phyloP scores from a whole-genome alignment of 768 basidiomycete genomes.

The Leccinum boreale region DNA sequence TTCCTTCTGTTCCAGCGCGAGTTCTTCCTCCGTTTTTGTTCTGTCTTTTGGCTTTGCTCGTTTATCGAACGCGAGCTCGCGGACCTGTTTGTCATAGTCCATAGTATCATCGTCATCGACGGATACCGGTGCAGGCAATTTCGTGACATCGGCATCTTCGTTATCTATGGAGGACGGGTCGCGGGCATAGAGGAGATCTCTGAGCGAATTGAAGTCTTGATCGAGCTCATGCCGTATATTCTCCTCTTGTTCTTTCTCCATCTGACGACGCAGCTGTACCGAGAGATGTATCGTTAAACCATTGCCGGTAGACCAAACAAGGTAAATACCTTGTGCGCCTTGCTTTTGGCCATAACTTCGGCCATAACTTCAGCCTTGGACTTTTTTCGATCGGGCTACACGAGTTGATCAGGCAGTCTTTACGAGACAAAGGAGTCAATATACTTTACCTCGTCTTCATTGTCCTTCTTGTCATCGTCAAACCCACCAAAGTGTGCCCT shows the following conservation, averaged over 20 bases:
- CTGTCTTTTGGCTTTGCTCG: slow-evolving; percentile 92
- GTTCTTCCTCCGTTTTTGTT: slow-evolving; percentile 94
- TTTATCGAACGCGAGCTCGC: slow-evolving; percentile 89
- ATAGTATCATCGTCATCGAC: slow-evolving; percentile 33
- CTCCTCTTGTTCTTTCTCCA: slow-evolving; percentile 82
- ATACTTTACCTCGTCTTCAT: slow-evolving; percentile 46
- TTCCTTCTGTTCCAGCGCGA: slow-evolving; percentile 85
- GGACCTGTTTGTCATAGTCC: slow-evolving; percentile 90
- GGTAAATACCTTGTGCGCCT: slow-evolving; percentile 77
- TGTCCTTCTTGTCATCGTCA: slow-evolving; percentile 58
- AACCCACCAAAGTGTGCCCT: slow-evolving; percentile 86
- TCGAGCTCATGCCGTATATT: slow-evolving; percentile 86
- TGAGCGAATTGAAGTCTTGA: slow-evolving; percentile 78
- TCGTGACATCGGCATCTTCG: slow-evolving; percentile 23
- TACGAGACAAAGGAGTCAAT: not conserved
- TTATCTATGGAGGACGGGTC: slow-evolving; percentile 44
- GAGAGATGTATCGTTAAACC: not conserved
- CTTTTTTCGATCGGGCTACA: slow-evolving; percentile 79
- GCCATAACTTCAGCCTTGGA: slow-evolving; percentile 96
- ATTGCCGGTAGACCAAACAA: not conserved
- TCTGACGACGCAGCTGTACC: slow-evolving; percentile 79
- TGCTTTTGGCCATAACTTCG: slow-evolving; percentile 96
- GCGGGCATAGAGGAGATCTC: slow-evolving; percentile 63
- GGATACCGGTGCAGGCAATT: not conserved
- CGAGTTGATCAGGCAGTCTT: not conserved